These are phyloP conservation scores for Gossypium thurberi DNA, from an alignment of 345 rosid species.

Conservation along the genomic window DNA sequence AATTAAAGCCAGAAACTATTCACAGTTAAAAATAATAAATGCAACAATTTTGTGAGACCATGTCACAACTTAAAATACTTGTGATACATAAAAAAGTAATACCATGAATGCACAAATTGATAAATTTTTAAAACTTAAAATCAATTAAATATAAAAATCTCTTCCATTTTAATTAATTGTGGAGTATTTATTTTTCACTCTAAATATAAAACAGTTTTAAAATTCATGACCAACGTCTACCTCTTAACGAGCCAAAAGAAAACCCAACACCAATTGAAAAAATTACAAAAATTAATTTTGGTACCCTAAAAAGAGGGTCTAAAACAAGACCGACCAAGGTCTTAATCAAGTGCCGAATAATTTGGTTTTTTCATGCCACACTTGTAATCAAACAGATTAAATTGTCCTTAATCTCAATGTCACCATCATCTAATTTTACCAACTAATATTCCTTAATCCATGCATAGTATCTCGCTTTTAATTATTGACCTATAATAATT, in stretches of 20 bases:
- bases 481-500: neutral
- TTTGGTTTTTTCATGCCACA: constrained; percentile 18
- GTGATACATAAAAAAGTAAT: too few species aligned
- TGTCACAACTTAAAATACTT: too few species aligned
- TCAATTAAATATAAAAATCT: too few species aligned
- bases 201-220: too few species aligned
- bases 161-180: too few species aligned
- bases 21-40: too few species aligned
- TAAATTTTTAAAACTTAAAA: too few species aligned
- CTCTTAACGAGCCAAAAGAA: accelerated
- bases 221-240: accelerated
- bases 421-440: constrained; percentile 12
- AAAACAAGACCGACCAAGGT: constrained; percentile 21
- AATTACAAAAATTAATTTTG: neutral
- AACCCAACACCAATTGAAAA: neutral
- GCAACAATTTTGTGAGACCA: too few species aligned
- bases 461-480: constrained; percentile 1
- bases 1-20: too few species aligned
- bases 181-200: accelerated
- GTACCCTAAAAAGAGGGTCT: neutral
- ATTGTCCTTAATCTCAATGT: constrained; percentile 25
- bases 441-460: constrained; percentile 18
- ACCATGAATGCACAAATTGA: too few species aligned
- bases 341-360: constrained; percentile 18
- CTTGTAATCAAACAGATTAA: constrained; percentile 16